These are phyloP conservation scores for Boletus edulis DNA, from an alignment of 768 basidiomycete genomes.

Conservation along the genomic window DNA sequence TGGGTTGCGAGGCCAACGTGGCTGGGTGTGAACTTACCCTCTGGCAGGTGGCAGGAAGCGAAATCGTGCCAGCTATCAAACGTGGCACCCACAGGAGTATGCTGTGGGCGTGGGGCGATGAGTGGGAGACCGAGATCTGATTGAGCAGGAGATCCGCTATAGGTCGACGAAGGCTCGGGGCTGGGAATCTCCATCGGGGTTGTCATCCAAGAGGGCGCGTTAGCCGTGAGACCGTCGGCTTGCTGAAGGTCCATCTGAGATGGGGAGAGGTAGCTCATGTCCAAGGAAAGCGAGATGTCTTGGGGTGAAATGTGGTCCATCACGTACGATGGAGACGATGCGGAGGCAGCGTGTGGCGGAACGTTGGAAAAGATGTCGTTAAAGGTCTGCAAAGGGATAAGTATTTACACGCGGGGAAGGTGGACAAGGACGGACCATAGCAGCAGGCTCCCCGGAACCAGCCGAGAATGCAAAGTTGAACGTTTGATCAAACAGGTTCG, in stretches of 20 bases:
- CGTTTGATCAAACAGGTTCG: slow-evolving; percentile 45
- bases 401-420: background rate
- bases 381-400: slow-evolving; percentile 15
- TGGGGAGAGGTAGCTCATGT: slow-evolving; percentile 1
- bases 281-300: slow-evolving; percentile 12
- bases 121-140: slow-evolving; percentile 30
- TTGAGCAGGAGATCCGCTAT: slow-evolving; percentile 41
- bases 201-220: slow-evolving; percentile 3
- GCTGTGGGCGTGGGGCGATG: slow-evolving; percentile 29
- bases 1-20: slow-evolving; percentile 6
- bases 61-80: slow-evolving; percentile 24
- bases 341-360: slow-evolving; percentile 17
- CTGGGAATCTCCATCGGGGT: slow-evolving; percentile 15
- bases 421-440: slow-evolving; percentile 11
- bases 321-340: slow-evolving; percentile 8
- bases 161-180: slow-evolving; percentile 41
- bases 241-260: slow-evolving; percentile 12
- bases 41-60: background rate
- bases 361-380: slow-evolving; percentile 25
- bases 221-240: slow-evolving; percentile 2
- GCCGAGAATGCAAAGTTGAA: slow-evolving; percentile 34
- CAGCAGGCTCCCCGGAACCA: slow-evolving; percentile 5
- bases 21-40: background rate
- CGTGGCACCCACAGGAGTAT: background rate
- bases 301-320: slow-evolving; percentile 28